phyloP scores from a whole-genome alignment of 371 early-diverging fungal genomes.

The Mucor racemosus region DNA sequence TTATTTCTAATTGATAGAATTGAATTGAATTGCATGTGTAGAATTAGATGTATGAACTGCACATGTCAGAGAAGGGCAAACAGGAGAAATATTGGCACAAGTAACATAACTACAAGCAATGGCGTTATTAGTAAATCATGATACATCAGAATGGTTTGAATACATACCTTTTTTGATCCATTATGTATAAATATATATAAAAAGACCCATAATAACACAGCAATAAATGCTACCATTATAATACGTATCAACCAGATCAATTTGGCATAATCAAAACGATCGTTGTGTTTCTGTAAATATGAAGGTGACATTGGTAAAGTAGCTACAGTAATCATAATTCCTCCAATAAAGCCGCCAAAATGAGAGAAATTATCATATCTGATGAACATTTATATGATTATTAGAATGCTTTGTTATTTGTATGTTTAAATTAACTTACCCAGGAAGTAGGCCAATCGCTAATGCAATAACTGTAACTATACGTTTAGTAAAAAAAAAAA shows the following conservation, averaged over 20 bases:
- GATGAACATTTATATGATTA: slow-evolving; percentile 22
- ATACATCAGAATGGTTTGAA: not conserved
- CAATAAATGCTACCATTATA: slow-evolving; percentile 1
- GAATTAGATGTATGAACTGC: too few species aligned
- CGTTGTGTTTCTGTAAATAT: not conserved
- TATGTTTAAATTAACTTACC: slow-evolving; percentile 52
- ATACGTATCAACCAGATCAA: slow-evolving; percentile 31
- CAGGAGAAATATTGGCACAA: slow-evolving; percentile 27
- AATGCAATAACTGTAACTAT: not conserved
- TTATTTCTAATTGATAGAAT: too few species aligned
- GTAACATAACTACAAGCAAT: slow-evolving; percentile 9
- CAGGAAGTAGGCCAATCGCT: slow-evolving; percentile 5
- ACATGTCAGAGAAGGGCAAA: slow-evolving; percentile 23
- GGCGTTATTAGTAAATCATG: not conserved
- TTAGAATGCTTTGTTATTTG: slow-evolving; percentile 41
- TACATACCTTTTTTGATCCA: slow-evolving; percentile 8
- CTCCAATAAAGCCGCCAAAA: slow-evolving; percentile 41
- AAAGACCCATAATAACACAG: slow-evolving; percentile 12
- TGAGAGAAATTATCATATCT: slow-evolving; percentile 75
- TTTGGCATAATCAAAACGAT: slow-evolving; percentile 27
- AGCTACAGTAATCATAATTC: slow-evolving; percentile 30
- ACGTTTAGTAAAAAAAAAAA: not conserved
- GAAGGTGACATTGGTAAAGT: slow-evolving; percentile 28
- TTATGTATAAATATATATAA: slow-evolving; percentile 10
- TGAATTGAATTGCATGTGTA: too few species aligned